These are phyloP conservation scores for Lolium perenne DNA, from an alignment of 176 grass and related monocot genomes.

Conservation along the genomic window DNA sequence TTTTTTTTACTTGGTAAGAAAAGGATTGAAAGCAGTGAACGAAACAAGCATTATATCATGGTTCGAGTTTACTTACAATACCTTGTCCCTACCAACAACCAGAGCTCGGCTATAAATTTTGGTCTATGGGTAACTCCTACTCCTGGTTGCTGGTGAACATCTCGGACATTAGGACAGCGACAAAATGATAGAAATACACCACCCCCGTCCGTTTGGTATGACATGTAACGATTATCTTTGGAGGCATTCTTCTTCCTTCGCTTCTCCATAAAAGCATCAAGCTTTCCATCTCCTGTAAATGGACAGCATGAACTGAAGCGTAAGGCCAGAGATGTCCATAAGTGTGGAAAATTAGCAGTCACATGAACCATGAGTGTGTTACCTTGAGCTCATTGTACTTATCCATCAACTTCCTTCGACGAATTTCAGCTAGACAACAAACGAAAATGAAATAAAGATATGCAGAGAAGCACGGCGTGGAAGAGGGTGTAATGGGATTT, in stretches of 20 bases:
- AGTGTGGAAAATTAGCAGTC: neutral
- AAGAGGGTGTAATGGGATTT: neutral
- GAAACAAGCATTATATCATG: neutral
- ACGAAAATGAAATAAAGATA: constrained; percentile 41
- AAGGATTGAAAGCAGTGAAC: neutral
- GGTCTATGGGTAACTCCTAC: too few relatives aligned
- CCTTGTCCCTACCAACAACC: neutral
- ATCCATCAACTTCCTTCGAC: constrained; percentile 72
- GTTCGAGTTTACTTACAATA: neutral
- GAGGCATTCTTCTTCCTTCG: constrained; percentile 82
- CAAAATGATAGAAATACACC: constrained; percentile 6
- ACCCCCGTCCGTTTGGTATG: constrained; percentile 58
- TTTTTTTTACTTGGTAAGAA: neutral
- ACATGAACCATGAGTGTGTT: constrained; percentile 12
- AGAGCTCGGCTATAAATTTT: neutral
- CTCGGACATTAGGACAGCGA: neutral
- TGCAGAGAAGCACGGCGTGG: neutral
- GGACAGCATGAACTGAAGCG: neutral
- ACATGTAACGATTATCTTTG: constrained; percentile 95
- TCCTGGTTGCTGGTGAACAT: neutral
- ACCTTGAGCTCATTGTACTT: constrained; percentile 98
- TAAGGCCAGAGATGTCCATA: neutral
- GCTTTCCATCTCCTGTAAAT: constrained; percentile 71
- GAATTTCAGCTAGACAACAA: constrained; percentile 77
- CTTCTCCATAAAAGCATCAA: constrained; percentile 86